These are phyloP conservation scores for Penicillium aurantiogriseum DNA, from an alignment of 2,329 filamentous ascomycete species.

Conservation along the genomic window DNA sequence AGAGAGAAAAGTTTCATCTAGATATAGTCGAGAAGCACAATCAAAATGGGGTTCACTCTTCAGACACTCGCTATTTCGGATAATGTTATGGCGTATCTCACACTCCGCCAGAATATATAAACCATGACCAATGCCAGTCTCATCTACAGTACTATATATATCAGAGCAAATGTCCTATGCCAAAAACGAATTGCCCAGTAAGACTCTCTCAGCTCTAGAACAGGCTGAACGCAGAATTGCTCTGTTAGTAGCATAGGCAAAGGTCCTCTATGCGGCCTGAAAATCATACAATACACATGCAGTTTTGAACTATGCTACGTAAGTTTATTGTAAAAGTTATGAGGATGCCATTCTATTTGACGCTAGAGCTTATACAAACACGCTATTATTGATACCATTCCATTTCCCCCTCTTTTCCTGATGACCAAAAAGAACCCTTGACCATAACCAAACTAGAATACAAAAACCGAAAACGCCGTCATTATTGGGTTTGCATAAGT, in stretches of 20 bases:
- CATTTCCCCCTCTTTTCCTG: constrained; percentile 2
- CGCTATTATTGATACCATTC: constrained; percentile 2
- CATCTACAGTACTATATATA: too few relatives aligned
- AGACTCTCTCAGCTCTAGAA: background rate
- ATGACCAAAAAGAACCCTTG: background rate
- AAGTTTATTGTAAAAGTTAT: background rate
- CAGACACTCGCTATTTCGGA: too few relatives aligned
- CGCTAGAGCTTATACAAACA: background rate
- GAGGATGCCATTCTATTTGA: background rate
- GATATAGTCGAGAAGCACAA: too few relatives aligned
- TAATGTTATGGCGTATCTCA: too few relatives aligned
- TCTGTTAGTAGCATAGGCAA: background rate
- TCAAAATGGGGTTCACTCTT: too few relatives aligned
- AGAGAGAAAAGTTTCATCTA: background rate
- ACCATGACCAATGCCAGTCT: too few relatives aligned
- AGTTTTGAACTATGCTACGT: background rate
- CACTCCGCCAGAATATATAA: too few relatives aligned
- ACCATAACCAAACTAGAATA: constrained; percentile 1
- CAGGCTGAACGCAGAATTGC: background rate
- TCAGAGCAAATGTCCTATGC: too few relatives aligned
- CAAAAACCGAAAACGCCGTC: constrained; percentile 16
- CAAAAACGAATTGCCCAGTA: too few relatives aligned
- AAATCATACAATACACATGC: background rate
- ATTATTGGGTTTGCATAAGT: background rate
- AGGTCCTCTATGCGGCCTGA: background rate